Base-by-base conservation (phyloP, 495 filamentous ascomycete genomes). In the Penicillium longicatenatum region DNA sequence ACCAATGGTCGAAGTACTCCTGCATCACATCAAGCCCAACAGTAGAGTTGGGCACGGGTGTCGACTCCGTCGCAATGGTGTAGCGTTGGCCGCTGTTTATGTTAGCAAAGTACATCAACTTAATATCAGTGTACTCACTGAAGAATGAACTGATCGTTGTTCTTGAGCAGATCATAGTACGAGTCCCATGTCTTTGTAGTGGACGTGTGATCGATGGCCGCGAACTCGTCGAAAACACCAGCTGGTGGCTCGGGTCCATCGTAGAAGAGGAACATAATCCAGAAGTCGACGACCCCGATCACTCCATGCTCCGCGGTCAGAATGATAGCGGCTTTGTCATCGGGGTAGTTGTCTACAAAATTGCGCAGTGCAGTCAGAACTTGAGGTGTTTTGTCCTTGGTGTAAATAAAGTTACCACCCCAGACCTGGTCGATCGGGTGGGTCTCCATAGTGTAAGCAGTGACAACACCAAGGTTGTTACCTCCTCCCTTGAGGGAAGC, bases 391-490 rank as follows among this genome's bases (percentile, higher is more conserved):
- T 74, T 72, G 42, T 76, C 71, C 16, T 74, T 57, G 1, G 71
- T 69, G 70, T 79, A 84, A 50, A 78, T 53, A 24, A 76, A 75
- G 64, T 81, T 82, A 43, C 83, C 83, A 48, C 83, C 82, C 77
- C 79, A 84, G 55, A 76, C 70, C 59, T 75, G 66, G 42, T 63
- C 59, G 37, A 64, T 60, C 0, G 70, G 70, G 48, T 82, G 79
- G 0, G 83, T 82, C 41, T 75, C 57, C 43, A 86, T 53, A 26
- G 75, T 75, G 60, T 85, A 81, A 14, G 73, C 63, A 5, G 85
- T 86, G n/a, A 86, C 80, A 55, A 89, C 76, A 12, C 84, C 85
- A 52, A 87, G 83, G 68, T 86, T 88, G 58, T 78, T 82, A 7
- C 75, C 71, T 31, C 82, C 81, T 37, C 84, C 85, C 51, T 84